Base-by-base conservation (phyloP, 2,329 filamentous ascomycete species). In the Aureobasidium zeae region DNA sequence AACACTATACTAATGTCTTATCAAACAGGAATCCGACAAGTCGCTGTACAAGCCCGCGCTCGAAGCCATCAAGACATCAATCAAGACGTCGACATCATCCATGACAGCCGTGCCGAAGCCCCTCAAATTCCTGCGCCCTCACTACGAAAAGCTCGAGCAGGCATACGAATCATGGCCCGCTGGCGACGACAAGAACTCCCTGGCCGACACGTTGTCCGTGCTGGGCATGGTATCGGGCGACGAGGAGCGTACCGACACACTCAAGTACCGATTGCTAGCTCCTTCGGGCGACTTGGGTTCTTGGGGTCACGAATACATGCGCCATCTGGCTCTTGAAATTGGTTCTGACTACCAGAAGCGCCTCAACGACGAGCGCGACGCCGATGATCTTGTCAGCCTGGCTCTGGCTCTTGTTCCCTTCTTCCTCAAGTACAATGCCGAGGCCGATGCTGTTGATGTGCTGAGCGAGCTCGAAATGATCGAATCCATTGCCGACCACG, bases 51-150 rank as follows among this genome's bases (percentile, higher is more conserved):
- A 88, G 64, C 78, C 88, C 48, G 84, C 91, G 44, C 73, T 98
- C 54, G 88, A 96, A 66, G 83, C 87, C 54, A 95, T 98, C 79
- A 96, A 95, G 72, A 86, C 81, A 58, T 93, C 86, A 61, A 98
- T 98, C 73, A 96, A 95, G 73, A 98, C 91, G 45, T 94, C 91
- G 48, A 98, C 91, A 53, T 96, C 88, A 48, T 98, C 93, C 33
- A 98, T 98, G 91, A 98, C 91, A 36, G 91, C 91, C 48, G 91
- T 98, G 50, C 91, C 93, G 17, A 98, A 98, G 69, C 91, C 91
- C 24, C 76, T 98, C 57, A 98, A 98, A 68, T 98, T 98, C 65
- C 77, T 98, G 51, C 79, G 91, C 70, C 91, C 89, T 54, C 89
- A 98, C 66, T 98, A 96, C 69, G 84, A 93, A 66, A 79, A 83